Conservation (phyloP, 306 rosid species). For the Phaseolus lunatus region DNA sequence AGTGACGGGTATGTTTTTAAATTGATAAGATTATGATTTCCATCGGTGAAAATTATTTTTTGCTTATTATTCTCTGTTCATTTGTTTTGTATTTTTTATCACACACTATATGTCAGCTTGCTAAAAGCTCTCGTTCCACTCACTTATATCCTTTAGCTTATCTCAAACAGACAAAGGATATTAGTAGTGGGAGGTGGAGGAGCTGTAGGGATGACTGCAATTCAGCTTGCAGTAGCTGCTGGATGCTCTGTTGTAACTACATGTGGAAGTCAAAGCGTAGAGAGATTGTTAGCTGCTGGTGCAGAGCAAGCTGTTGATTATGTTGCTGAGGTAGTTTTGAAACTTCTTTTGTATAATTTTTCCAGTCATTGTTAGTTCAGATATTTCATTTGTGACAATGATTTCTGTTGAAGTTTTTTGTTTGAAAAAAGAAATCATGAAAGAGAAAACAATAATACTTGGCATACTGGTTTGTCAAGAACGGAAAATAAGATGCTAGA, state of each 20-base stretch:
- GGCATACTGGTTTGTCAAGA: not conserved
- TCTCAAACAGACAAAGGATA: conserved; percentile 74
- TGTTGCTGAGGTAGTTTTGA: conserved; percentile 74
- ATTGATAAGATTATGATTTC: conserved; percentile 34
- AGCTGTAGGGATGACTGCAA: conserved; percentile 89
- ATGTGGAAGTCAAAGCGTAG: conserved; percentile 81
- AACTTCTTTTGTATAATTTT: conserved; percentile 39
- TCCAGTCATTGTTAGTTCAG: conserved; percentile 19
- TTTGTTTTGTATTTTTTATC: conserved; percentile 25
- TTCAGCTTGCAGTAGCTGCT: conserved; percentile 85
- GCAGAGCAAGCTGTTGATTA: conserved; percentile 95
- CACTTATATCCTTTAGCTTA: conserved; percentile 43
- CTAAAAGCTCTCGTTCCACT: conserved; percentile 34
- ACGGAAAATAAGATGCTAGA: not conserved
- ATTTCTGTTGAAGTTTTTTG: conserved; percentile 7
- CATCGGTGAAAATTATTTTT: conserved; percentile 1
- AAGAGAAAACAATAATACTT: conserved; percentile 10
- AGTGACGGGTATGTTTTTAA: conserved; percentile 78
- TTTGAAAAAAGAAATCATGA: conserved; percentile 32
- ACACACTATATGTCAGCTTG: conserved; percentile 25
- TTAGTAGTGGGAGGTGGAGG: conserved; percentile 97
- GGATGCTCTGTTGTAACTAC: conserved; percentile 87
- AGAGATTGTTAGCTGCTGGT: conserved; percentile 74
- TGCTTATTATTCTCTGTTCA: conserved; percentile 15
- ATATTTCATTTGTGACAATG: conserved; percentile 30